phyloP scores from a whole-genome alignment of 2,329 filamentous ascomycete species.

The Beauveria sp. region DNA sequence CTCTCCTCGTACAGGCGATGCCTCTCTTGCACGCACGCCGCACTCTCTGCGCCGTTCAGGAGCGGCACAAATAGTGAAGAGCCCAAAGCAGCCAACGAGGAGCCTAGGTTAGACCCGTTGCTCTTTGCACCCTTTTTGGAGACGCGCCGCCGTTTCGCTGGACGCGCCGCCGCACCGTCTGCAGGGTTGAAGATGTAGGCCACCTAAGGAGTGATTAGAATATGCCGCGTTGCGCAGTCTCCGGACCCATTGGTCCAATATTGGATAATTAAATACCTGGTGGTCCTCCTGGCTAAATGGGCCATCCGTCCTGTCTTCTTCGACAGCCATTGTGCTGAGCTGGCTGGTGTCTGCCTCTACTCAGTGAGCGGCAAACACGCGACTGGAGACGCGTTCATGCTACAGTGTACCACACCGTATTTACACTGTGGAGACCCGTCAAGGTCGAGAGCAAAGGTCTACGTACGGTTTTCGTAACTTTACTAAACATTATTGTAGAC shows the following conservation, averaged over 20 bases:
- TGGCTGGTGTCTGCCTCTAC: not conserved
- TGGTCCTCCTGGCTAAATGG: slow-evolving; percentile 35
- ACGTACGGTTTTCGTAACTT: too few species aligned
- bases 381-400: slow-evolving; percentile 6
- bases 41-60: slow-evolving; percentile 45
- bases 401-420: slow-evolving; percentile 4
- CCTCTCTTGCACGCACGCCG: slow-evolving; percentile 42
- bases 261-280: slow-evolving; percentile 24
- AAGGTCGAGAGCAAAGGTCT: too few species aligned
- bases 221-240: not conserved
- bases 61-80: slow-evolving; percentile 40
- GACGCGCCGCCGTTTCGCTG: slow-evolving; percentile 51
- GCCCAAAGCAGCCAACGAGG: slow-evolving; percentile 2
- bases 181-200: slow-evolving; percentile 55
- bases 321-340: not conserved
- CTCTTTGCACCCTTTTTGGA: slow-evolving; percentile 34
- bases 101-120: slow-evolving; percentile 9
- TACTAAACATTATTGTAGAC: not conserved
- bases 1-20: slow-evolving; percentile 51
- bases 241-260: too few species aligned
- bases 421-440: not conserved
- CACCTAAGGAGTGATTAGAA: slow-evolving; percentile 33
- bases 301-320: slow-evolving; percentile 15
- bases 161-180: slow-evolving; percentile 31
- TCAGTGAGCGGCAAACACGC: not conserved